Evolutionary conservation across 306 rosid genomes (phyloP), one percentile per base, ranked within the genome.

Genomic region (Gastrolobium bilobum): DNA sequence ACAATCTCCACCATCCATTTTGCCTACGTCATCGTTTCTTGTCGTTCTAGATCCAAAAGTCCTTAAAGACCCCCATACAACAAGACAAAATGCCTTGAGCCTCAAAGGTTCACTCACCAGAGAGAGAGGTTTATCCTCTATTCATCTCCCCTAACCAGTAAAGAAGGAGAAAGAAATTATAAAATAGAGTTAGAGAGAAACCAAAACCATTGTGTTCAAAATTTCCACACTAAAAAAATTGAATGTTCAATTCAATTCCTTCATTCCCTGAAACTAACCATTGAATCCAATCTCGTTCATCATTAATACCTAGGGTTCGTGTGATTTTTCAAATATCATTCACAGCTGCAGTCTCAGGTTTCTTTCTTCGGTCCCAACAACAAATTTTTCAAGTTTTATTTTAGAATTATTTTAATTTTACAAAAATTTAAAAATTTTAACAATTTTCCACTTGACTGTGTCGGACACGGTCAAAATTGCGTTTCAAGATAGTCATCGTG

Each of bases 11-110:
- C 93, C 98, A 65, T 91, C 52, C 79, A 78, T 37, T 26, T 0
- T 0, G 0, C 40, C 89, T 88, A 87, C 73, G 90, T 91, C 93
- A 93, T 0, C 88, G 83, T 91, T 93, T 95, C 89, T 39, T 61
- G 76, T 31, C 75, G 3, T 0, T 1, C 6, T 0, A 0, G 9
- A 91, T 90, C 91, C 43, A 79, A 90, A 93, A 88, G 87, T n/a
- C 4, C 0, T 0, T 0, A 11, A 13, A 3, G 34, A 59, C 6
- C 59, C 3, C 26, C n/a, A 2, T 57, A 6, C 57, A 50, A 67
- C 31, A 53, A 56, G 70, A 53, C 83, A 79, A 79, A 79, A 61
- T 46, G 29, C 34, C 30, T 37, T 73, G 61, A 79, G 61, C 83
- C 78, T 50, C 57, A 79, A 60, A 60, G 72, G 72, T 29, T 61